Evolutionary conservation across 169 alveolate genomes (phyloP).

Genomic region (Plasmodium reichenowi): DNA sequence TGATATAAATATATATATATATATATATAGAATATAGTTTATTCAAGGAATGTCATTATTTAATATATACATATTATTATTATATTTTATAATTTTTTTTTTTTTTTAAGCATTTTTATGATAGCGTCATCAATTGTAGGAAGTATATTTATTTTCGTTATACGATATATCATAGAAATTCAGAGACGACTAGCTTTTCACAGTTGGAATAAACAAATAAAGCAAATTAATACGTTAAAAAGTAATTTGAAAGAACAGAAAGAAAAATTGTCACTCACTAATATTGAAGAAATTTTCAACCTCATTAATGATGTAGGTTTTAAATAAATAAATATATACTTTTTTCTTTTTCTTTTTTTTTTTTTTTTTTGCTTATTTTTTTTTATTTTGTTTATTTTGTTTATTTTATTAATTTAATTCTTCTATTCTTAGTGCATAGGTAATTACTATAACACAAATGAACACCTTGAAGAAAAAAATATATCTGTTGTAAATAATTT

Average conservation of each 20-base stretch:
- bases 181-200: constrained; percentile 73
- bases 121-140: constrained; percentile 66
- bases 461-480: constrained; percentile 9
- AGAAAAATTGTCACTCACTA: constrained; percentile 41
- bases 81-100: neutral
- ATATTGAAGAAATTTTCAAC: constrained; percentile 67
- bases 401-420: neutral
- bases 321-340: neutral
- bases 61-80: neutral
- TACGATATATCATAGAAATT: constrained; percentile 71
- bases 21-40: neutral
- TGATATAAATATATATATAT: neutral
- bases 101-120: constrained; percentile 62
- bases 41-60: too few relatives aligned
- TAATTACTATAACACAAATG: constrained; percentile 1
- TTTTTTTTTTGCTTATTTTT: constrained; percentile 2
- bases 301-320: constrained; percentile 51
- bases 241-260: constrained; percentile 51
- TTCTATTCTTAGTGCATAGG: constrained; percentile 24
- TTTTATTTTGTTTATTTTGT: neutral
- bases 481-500: constrained; percentile 43
- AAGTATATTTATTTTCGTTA: constrained; percentile 58
- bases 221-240: constrained; percentile 58
- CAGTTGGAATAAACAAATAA: constrained; percentile 70
- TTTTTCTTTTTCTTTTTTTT: neutral